Evolutionary conservation across 2,329 filamentous ascomycete species (phyloP), one percentile per base, ranked within the genome.

Genomic region (Acephala macrosclerotiorum): DNA sequence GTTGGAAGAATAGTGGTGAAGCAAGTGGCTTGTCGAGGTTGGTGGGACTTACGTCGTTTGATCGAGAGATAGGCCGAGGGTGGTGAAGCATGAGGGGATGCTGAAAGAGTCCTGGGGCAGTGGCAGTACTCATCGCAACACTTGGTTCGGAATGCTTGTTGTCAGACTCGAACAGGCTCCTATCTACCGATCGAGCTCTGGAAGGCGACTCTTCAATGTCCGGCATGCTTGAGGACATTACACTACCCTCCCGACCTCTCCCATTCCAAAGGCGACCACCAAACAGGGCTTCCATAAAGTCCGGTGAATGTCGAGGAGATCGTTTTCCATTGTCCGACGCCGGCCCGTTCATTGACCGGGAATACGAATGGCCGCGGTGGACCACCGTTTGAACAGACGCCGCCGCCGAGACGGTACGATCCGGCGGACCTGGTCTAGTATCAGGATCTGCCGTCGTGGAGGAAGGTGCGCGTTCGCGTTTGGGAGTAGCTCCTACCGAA

Each of bases 91-190:
- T 58, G 4, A 64, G 51, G 9, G 67, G 57, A 51, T 71, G 70
- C 35, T 74, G 70, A 33, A 75, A 71, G 11, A 63, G 88, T 64
- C 91, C 91, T 3, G 89, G 84, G 1, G 85, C 90, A 25, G 85
- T 80, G 1, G 88, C 83, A 3, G 84, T 87, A 75, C 85, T 91
- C 29, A 93, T 72, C 3, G 86, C 87, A 2, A 93, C 82, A 68
- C 86, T 88, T 0, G 91, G 83, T 47, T 84, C 84, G 2, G 85
- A 85, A 66, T 91, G 89, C 70, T 90, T 88, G 74, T 92, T 89
- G 11, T 82, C 79, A 60, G 81, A 87, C 25, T 82, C 80, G 60
- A 90, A 89, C 2, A 79, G 86, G 70, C 69, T 84, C 49, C 88
- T 83, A 66, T 93, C 90, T 7, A 88, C 87, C 0, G 90, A 92